phyloP scores from a whole-genome alignment of 2,329 filamentous ascomycete genomes.

The Trichoderma semiorbis region DNA sequence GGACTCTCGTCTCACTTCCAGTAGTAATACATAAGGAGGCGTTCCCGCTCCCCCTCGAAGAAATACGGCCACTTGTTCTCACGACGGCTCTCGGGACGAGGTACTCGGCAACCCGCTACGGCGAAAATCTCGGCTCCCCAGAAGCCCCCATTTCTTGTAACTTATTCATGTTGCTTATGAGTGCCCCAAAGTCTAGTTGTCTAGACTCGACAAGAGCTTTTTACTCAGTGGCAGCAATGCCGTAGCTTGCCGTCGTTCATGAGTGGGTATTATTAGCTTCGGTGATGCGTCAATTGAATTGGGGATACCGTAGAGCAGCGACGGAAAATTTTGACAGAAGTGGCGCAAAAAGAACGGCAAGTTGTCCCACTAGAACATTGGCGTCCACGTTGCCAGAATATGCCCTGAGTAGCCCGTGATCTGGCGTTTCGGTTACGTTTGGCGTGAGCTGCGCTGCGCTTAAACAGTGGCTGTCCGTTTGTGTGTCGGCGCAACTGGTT shows the following conservation, averaged over 20 bases:
- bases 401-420: background rate
- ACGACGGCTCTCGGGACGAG: background rate
- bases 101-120: background rate
- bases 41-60: background rate
- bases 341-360: slow-evolving; percentile 5
- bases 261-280: background rate
- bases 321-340: background rate
- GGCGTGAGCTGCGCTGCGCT: background rate
- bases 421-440: background rate
- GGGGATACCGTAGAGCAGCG: background rate
- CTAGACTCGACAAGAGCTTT: background rate
- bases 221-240: background rate
- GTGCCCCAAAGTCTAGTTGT: background rate
- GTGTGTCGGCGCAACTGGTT: background rate
- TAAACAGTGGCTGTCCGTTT: background rate
- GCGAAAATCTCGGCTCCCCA: background rate
- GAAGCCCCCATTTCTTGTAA: background rate
- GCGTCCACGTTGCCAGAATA: background rate
- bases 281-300: background rate
- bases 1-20: background rate
- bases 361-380: background rate
- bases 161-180: background rate
- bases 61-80: background rate
- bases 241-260: background rate
- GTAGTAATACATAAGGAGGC: slow-evolving; percentile 6